A percentile compares a stretch with the other conserved stretches of the same genome.
phyloP scores from a whole-genome alignment of 176 grass and related monocot genomes.

The Musa beccarii region DNA sequence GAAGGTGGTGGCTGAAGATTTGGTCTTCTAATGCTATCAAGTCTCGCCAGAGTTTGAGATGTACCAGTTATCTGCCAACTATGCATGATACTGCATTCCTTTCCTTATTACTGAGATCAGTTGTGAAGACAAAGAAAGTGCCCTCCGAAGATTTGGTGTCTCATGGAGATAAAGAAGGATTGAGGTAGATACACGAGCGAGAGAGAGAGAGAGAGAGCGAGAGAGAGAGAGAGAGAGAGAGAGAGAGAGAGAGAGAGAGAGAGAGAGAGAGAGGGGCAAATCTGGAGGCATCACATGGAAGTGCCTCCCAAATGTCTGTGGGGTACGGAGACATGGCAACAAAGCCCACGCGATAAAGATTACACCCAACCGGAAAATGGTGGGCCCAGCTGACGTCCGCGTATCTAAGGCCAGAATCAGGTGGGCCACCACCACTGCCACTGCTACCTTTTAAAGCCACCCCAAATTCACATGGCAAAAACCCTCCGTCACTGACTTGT shows the following conservation, averaged over 20 bases:
- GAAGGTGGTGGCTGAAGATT: background rate
- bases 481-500: background rate
- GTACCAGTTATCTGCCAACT: background rate
- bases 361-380: background rate
- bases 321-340: background rate
- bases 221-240: background rate
- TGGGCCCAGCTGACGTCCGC: background rate
- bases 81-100: background rate
- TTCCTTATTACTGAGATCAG: background rate
- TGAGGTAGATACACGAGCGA: background rate
- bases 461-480: no score
- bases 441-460: background rate
- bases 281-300: background rate
- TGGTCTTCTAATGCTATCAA: background rate
- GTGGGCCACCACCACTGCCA: background rate
- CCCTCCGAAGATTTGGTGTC: background rate
- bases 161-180: background rate
- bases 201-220: background rate
- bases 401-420: background rate
- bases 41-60: background rate
- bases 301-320: background rate
- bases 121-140: background rate
- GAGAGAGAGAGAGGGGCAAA: background rate
- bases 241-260: background rate
- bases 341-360: background rate